These are phyloP conservation scores for Tuber borchii DNA, from an alignment of 495 filamentous ascomycete genomes.

Conservation along the genomic window DNA sequence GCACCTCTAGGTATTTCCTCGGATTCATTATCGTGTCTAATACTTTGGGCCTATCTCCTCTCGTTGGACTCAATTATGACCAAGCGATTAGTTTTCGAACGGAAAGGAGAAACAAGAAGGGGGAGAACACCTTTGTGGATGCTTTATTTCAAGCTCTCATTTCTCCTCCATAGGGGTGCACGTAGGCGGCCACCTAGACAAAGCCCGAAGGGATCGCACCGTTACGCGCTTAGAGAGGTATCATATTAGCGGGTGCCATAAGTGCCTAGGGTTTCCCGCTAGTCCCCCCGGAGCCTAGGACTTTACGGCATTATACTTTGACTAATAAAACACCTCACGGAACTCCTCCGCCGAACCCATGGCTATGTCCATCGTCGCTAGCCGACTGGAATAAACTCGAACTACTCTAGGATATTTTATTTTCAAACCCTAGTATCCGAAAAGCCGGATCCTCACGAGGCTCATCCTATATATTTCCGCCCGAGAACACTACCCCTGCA, in stretches of 20 bases:
- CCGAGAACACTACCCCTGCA: neutral
- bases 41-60: neutral
- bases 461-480: neutral
- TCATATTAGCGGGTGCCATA: neutral
- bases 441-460: neutral
- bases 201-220: neutral
- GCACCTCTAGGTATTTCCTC: neutral
- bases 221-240: too few relatives aligned
- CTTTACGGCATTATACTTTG: neutral
- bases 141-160: neutral
- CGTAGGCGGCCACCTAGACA: neutral
- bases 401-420: neutral
- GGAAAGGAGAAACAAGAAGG: neutral
- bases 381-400: neutral
- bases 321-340: neutral
- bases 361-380: neutral
- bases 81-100: neutral
- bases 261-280: neutral
- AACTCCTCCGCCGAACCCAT: neutral
- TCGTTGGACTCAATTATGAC: neutral
- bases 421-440: neutral
- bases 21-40: neutral
- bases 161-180: neutral
- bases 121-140: neutral
- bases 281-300: too few relatives aligned